Conservation (phyloP, 1,284 basidiomycete species). For the Apiotrichum veenhuisii region DNA sequence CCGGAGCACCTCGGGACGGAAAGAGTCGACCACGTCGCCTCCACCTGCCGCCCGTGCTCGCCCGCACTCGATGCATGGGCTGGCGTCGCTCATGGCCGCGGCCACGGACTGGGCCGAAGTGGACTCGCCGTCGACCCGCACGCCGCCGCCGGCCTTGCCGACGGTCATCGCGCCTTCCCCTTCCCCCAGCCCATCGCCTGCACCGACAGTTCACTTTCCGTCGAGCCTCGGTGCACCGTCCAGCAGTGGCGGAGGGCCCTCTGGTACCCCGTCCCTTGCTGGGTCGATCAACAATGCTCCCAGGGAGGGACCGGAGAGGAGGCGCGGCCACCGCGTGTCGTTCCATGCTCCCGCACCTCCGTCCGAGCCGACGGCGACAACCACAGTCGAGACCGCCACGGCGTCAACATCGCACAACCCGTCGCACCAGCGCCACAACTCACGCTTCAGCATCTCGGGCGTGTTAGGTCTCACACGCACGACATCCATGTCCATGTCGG, state of each 20-base stretch:
- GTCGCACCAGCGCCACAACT: neutral
- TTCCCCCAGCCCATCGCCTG: constrained; percentile 2
- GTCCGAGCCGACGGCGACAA: constrained; percentile 33
- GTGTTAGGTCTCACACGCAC: constrained; percentile 31
- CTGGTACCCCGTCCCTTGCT: neutral
- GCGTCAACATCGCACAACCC: constrained; percentile 11
- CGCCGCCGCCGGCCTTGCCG: constrained; percentile 1
- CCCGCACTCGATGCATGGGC: constrained; percentile 27
- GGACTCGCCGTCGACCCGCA: constrained; percentile 7
- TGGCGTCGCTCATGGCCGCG: constrained; percentile 21
- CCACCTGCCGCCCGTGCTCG: constrained; percentile 10
- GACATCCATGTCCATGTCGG: constrained; percentile 25
- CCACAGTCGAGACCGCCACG: constrained; percentile 31
- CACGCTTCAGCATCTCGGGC: constrained; percentile 40
- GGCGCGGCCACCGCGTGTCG: constrained; percentile 21
- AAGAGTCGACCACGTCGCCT: constrained; percentile 1
- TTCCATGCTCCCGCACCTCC: constrained; percentile 40
- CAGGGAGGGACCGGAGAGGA: neutral
- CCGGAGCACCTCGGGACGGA: constrained; percentile 26
- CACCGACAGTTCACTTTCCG: constrained; percentile 20
- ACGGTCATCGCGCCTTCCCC: constrained; percentile 7
- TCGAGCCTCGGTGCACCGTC: neutral
- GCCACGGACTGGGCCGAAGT: constrained; percentile 13
- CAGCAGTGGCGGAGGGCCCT: neutral
- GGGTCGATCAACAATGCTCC: neutral